Conservation (phyloP, 2,329 filamentous ascomycete genomes). For the Gyromitra esculenta region DNA sequence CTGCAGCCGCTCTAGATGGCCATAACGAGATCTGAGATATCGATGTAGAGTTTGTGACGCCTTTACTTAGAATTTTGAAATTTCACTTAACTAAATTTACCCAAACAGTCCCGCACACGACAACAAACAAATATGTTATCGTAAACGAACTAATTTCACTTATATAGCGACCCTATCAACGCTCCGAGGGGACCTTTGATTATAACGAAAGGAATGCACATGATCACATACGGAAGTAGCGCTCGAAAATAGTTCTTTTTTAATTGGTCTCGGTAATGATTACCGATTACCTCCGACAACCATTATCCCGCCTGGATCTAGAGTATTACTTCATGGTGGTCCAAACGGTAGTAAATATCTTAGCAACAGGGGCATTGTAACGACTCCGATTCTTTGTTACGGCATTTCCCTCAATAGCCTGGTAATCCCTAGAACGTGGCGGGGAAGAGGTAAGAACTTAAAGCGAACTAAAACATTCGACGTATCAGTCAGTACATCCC, state of each 20-base stretch:
- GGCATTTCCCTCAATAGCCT: slow-evolving; percentile 6
- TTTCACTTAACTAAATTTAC: neutral
- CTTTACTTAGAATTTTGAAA: slow-evolving; percentile 2
- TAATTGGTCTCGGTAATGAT: slow-evolving; percentile 5
- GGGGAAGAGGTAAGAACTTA: slow-evolving; percentile 6
- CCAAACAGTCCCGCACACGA: slow-evolving; percentile 47
- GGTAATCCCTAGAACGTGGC: slow-evolving; percentile 2
- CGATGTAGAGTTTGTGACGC: slow-evolving; percentile 33
- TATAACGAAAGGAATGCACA: neutral
- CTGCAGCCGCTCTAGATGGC: slow-evolving; percentile 13
- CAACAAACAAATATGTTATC: slow-evolving; percentile 20
- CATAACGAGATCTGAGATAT: slow-evolving; percentile 31
- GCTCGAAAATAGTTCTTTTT: slow-evolving; percentile 5
- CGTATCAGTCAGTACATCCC: slow-evolving; percentile 2
- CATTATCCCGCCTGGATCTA: neutral
- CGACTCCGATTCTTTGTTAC: slow-evolving; percentile 15
- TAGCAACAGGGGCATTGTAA: slow-evolving; percentile 20
- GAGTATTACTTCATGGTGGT: neutral
- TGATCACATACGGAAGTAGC: slow-evolving; percentile 6
- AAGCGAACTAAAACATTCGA: slow-evolving; percentile 18
- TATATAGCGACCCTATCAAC: slow-evolving; percentile 31
- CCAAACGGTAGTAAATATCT: neutral
- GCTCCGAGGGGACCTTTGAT: neutral
- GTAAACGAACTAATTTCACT: slow-evolving; percentile 13
- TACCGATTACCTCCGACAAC: neutral